Evolutionary conservation across 306 rosid species (phyloP).

Genomic region (Casuarina equisetifolia): DNA sequence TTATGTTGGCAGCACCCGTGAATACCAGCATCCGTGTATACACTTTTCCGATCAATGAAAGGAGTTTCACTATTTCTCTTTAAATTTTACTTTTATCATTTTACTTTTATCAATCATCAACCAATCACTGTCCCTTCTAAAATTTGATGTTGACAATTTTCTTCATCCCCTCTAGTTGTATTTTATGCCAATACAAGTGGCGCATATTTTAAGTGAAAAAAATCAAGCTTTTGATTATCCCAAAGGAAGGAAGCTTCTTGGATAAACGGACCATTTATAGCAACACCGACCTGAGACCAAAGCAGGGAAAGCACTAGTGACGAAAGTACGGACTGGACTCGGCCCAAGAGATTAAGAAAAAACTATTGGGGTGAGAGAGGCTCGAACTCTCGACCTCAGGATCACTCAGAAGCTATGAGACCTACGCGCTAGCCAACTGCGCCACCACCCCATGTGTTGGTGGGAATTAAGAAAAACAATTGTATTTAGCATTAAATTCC

Average conservation of each 20-base stretch:
- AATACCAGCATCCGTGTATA: too few relatives aligned
- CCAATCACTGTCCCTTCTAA: neutral
- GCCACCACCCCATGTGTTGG: conserved; percentile 37
- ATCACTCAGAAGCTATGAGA: conserved; percentile 41
- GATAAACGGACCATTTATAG: neutral
- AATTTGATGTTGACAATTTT: neutral
- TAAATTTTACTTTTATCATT: too few relatives aligned
- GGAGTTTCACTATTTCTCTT: too few relatives aligned
- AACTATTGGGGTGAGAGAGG: conserved; percentile 42
- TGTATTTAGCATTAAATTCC: too few relatives aligned
- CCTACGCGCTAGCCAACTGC: conserved; percentile 56
- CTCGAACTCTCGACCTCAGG: conserved; percentile 52
- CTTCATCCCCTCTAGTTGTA: neutral
- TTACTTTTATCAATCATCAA: too few relatives aligned
- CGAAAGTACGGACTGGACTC: neutral
- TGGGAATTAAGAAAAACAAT: too few relatives aligned
- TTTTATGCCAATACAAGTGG: neutral
- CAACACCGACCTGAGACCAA: neutral
- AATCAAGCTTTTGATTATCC: neutral
- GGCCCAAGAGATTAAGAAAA: too few relatives aligned
- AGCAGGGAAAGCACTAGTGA: neutral
- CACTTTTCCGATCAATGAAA: too few relatives aligned
- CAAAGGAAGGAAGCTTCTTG: neutral
- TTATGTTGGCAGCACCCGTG: too few relatives aligned
- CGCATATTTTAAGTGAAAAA: neutral